Conservation (phyloP, 805 yeast genomes). For the Kodamaea fukazawae region DNA sequence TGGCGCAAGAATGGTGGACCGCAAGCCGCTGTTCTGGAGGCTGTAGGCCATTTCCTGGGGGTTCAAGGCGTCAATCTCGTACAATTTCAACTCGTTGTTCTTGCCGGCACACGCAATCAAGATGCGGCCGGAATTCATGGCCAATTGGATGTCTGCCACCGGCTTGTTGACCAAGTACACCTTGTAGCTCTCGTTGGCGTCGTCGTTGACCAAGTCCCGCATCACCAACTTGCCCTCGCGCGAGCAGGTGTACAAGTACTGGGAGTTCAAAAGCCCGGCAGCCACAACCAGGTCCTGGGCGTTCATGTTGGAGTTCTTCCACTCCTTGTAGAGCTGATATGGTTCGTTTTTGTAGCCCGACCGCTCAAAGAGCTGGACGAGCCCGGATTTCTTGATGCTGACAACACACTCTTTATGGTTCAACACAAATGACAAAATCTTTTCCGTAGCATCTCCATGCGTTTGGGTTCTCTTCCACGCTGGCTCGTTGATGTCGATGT, state of each 20-base stretch:
- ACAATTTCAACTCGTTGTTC: conserved; percentile 25
- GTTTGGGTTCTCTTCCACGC: conserved; percentile 1
- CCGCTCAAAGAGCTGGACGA: conserved; percentile 28
- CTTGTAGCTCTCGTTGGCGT: conserved; percentile 27
- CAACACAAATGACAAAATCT: conserved; percentile 19
- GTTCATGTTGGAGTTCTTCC: conserved; percentile 28
- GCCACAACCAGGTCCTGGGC: conserved; percentile 24
- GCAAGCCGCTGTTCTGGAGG: conserved; percentile 5
- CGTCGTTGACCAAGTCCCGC: conserved; percentile 38
- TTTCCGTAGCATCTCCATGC: conserved; percentile 11
- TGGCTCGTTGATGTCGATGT: conserved; percentile 5
- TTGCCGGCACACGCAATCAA: conserved; percentile 25
- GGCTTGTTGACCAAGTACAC: conserved; percentile 26
- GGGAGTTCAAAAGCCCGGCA: conserved; percentile 24
- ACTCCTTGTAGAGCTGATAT: conserved; percentile 29
- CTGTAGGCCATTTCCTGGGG: conserved; percentile 3
- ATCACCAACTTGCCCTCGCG: conserved; percentile 32
- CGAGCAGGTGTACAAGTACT: conserved; percentile 33
- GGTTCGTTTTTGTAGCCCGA: not conserved
- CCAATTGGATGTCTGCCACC: conserved; percentile 20
- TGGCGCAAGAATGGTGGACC: conserved; percentile 3
- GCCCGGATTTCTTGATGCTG: conserved; percentile 24
- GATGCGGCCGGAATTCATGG: conserved; percentile 13
- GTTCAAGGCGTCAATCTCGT: conserved; percentile 18
- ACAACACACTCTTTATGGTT: conserved; percentile 21